Base-by-base conservation (phyloP, 2,329 filamentous ascomycete genomes). In the Apiospora arundinis region DNA sequence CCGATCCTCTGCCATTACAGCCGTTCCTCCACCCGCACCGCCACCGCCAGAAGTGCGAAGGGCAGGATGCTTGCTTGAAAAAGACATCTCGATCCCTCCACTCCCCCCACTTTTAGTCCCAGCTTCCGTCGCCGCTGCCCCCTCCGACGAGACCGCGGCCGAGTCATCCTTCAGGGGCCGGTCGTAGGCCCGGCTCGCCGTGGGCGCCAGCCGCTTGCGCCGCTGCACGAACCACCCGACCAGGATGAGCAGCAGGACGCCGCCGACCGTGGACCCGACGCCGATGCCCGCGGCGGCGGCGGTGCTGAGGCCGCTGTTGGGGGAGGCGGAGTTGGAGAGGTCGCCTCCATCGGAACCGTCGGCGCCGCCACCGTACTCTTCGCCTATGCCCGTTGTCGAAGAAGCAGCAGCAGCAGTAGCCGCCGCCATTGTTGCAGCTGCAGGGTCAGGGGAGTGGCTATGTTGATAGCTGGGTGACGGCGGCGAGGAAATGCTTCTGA, bases 241-340 rank as follows among this genome's bases (percentile, higher is more conserved):
- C 45, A 69, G 46, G n/a, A 72, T 49, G 40, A 72, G 44, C 37
- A 72, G 44, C 28, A 72, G 46, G 1, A 72, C 49, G 16, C 70
- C 70, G 23, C 56, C 70, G 16, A 63, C 32, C 11, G 70, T 72
- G 16, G 70, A 70, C 0, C 70, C 68, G n/a, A 72, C 49, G 9
- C 70, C 70, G 25, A 72, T 72, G 37, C 68, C 70, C 14, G 70
- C 70, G 9, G 70, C 70, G 9, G 63, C 63, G 46, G 44, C 68
- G 7, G 70, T 72, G 37, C 70, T 60, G 12, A 70, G 67, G 42
- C 65, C 65, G 40, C 67, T 68, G 28, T 67, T 32, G 21, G 25
- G 52, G 25, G 28, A 21, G 5, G 6, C 5, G 25, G 28, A 2
- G 2, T 9, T 18, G 52, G 16, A 16, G 4, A 3, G 7, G 7